Evolutionary conservation across 1,139 yeast genomes (phyloP).

Genomic region (Chernovozyma sophiae-reginae): DNA sequence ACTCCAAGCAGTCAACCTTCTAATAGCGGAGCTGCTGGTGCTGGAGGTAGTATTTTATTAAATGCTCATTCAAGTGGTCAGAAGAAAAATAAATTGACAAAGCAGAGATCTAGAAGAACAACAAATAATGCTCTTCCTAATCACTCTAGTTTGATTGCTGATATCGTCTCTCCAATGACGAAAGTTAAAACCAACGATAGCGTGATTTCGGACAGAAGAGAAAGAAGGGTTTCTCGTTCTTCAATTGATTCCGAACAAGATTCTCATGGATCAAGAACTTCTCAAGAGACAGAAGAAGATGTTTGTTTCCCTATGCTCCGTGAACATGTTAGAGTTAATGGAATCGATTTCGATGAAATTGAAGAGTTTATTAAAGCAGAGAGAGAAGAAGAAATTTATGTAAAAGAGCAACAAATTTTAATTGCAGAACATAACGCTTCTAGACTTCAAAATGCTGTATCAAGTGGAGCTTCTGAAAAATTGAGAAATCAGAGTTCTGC

Average conservation of each 20-base stretch:
- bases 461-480: conserved; percentile 20
- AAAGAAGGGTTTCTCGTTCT: conserved; percentile 33
- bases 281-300: conserved; percentile 92
- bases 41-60: conserved; percentile 10
- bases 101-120: conserved; percentile 12
- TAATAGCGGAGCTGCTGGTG: conserved; percentile 5
- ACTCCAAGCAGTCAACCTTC: not conserved
- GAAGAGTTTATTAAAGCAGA: conserved; percentile 68
- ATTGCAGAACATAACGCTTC: conserved; percentile 28
- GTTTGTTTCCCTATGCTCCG: conserved; percentile 94
- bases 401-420: conserved; percentile 28
- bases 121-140: conserved; percentile 2
- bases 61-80: conserved; percentile 6
- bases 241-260: conserved; percentile 60
- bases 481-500: conserved; percentile 27
- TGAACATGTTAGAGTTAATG: conserved; percentile 63
- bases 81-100: conserved; percentile 13
- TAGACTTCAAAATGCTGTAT: conserved; percentile 20
- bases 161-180: conserved; percentile 30
- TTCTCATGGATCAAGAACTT: conserved; percentile 67
- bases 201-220: conserved; percentile 15
- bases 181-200: conserved; percentile 33
- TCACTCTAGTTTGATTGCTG: conserved; percentile 17
- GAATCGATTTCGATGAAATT: conserved; percentile 75
- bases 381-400: conserved; percentile 23